Evolutionary conservation across 1,139 yeast genomes (phyloP).

Genomic region (Debaryomyces subglobosus): DNA sequence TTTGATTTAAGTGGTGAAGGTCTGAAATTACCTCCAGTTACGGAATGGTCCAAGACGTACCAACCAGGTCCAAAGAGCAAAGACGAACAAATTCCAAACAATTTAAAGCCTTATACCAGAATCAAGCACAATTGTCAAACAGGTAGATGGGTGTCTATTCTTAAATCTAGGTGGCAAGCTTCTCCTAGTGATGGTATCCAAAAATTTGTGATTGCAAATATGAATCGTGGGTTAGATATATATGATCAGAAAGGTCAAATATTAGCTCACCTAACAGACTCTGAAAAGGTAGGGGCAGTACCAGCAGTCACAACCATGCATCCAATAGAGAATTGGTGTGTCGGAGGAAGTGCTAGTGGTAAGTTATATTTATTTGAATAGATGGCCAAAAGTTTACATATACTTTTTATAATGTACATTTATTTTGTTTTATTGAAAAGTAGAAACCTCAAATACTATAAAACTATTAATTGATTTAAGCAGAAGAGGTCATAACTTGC

Average conservation of each 20-base stretch:
- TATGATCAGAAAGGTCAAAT: slow-evolving; percentile 77
- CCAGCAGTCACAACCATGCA: slow-evolving; percentile 89
- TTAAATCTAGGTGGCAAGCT: slow-evolving; percentile 82
- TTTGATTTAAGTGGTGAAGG: slow-evolving; percentile 34
- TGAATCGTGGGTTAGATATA: slow-evolving; percentile 85
- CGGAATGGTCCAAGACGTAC: slow-evolving; percentile 31
- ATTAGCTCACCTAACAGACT: slow-evolving; percentile 68
- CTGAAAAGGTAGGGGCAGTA: slow-evolving; percentile 69
- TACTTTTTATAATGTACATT: slow-evolving; percentile 9
- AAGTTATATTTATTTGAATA: slow-evolving; percentile 67
- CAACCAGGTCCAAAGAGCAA: slow-evolving; percentile 19
- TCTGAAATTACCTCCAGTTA: slow-evolving; percentile 20
- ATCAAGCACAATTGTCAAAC: slow-evolving; percentile 91
- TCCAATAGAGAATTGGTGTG: slow-evolving; percentile 85
- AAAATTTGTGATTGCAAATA: slow-evolving; percentile 88
- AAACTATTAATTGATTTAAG: slow-evolving; percentile 31
- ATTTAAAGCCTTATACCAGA: slow-evolving; percentile 57
- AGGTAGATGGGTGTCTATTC: slow-evolving; percentile 93
- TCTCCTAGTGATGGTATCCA: slow-evolving; percentile 72
- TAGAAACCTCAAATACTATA: slow-evolving; percentile 6
- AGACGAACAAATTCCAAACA: slow-evolving; percentile 30
- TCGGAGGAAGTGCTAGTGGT: slow-evolving; percentile 96
- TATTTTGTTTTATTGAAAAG: slow-evolving; percentile 7
- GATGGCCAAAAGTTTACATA: background rate
- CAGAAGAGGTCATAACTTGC: slow-evolving; percentile 97